Evolutionary conservation across 768 basidiomycete genomes (phyloP).

Genomic region (Podaxis sp.): DNA sequence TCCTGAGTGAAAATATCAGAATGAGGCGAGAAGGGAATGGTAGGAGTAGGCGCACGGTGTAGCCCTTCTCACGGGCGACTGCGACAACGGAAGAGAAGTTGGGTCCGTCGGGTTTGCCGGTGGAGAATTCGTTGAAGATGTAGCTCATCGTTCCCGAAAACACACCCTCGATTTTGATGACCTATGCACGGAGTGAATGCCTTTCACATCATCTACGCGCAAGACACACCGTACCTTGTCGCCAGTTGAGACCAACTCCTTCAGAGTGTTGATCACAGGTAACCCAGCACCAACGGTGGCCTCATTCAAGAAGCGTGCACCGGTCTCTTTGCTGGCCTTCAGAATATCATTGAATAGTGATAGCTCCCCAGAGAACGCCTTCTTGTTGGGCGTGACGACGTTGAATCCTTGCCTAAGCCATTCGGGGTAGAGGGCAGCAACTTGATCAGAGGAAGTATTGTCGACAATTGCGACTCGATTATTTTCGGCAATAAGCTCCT

Average conservation of each 20-base stretch:
- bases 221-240: constrained; percentile 71
- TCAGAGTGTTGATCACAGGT: constrained; percentile 87
- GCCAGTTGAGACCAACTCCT: constrained; percentile 88
- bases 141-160: constrained; percentile 98
- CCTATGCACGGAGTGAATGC: constrained; percentile 31
- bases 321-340: constrained; percentile 48
- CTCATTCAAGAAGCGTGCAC: constrained; percentile 77
- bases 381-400: constrained; percentile 97
- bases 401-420: constrained; percentile 77
- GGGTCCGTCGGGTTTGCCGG: constrained; percentile 60
- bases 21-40: neutral
- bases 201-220: neutral
- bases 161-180: constrained; percentile 93
- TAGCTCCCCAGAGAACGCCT: constrained; percentile 79
- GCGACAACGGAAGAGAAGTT: constrained; percentile 88
- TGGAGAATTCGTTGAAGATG: constrained; percentile 96
- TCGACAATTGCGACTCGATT: constrained; percentile 74
- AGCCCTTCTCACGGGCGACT: constrained; percentile 86
- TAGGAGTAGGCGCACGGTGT: constrained; percentile 58
- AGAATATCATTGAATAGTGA: constrained; percentile 67
- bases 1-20: constrained; percentile 48
- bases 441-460: constrained; percentile 82
- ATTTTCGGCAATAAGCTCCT: constrained; percentile 40
- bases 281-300: constrained; percentile 95
- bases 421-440: constrained; percentile 78